Conservation (phyloP, 2,329 filamentous ascomycete species). For the Aspergillus novofumigatus region DNA sequence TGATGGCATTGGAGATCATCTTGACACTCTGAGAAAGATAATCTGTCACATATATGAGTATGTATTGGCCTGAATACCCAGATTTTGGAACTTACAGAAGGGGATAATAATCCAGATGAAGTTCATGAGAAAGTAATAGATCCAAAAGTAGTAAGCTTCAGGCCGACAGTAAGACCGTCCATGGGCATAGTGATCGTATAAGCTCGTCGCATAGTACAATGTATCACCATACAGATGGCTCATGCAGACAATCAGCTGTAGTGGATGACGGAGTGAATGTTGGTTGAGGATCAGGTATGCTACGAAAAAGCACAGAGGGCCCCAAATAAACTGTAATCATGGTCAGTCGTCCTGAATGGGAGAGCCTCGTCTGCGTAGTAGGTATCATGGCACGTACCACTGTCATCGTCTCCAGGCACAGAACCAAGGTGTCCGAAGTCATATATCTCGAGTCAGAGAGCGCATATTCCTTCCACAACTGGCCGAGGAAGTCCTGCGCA, state of each 20-base stretch:
- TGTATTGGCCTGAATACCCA: not conserved
- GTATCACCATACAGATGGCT: conserved; percentile 63
- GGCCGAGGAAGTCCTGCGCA: conserved; percentile 69
- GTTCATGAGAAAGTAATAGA: conserved; percentile 64
- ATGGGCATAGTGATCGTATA: conserved; percentile 56
- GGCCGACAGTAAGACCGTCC: conserved; percentile 56
- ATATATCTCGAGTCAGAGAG: conserved; percentile 84
- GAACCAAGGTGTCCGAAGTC: conserved; percentile 73
- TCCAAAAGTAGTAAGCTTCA: conserved; percentile 62
- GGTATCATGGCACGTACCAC: conserved; percentile 51
- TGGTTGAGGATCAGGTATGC: conserved; percentile 52
- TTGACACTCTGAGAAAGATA: conserved; percentile 30
- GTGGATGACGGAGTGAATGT: conserved; percentile 54
- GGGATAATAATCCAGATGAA: conserved; percentile 64
- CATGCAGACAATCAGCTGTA: conserved; percentile 58
- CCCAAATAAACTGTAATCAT: conserved; percentile 51
- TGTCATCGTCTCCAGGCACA: conserved; percentile 84
- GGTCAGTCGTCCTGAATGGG: not conserved
- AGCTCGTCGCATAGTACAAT: conserved; percentile 60
- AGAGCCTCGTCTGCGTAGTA: not conserved
- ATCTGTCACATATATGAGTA: conserved; percentile 16
- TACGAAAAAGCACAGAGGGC: conserved; percentile 56
- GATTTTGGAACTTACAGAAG: conserved; percentile 41
- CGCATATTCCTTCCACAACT: conserved; percentile 91
- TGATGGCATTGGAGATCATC: conserved; percentile 28